Evolutionary conservation across 805 yeast species (phyloP), one percentile per base, ranked within the genome.

Genomic region (Lachancea mirantina): DNA sequence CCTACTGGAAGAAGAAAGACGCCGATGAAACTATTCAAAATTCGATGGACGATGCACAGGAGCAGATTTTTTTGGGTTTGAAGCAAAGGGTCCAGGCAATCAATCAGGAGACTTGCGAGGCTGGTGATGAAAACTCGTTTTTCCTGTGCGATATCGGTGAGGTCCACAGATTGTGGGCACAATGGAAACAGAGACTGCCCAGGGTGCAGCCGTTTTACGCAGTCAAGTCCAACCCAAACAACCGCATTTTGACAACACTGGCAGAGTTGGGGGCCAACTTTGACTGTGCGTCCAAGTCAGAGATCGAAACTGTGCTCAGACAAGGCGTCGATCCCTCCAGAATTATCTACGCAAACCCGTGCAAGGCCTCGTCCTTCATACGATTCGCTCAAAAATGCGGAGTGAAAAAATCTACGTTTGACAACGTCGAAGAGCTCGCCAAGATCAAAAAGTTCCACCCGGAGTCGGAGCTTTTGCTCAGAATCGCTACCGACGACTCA

Each of bases 211-310:
- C 96, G n/a, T 79, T 71, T 52, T 89, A 88, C 59, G 98, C 98
- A 13, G 92, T 89, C 46, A 89, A 89, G 61, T 89, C 97, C 64
- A 89, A 89, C 65, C 81, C 87, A 23, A 78, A 85, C 52, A 46
- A 62, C 5, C 62, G 62, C 35, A 75, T 89, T 8, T 55, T 89
- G 42, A 52, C 61, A 30, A 56, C 69, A 18, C 67, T 89, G 45
- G 76, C 74, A 2, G 40, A 60, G 3, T 58, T 78, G 42, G 94
- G 92, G 17, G 70, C 76, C 33, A 79, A 80, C 37, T 89, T 89
- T 52, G 98, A 89, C 57, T 89, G 98, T 63, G 97, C 97, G 4
- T 84, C 95, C 14, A 76, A 79, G 50, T 70, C 70, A 42, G 98
- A 89, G 62, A 84, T 89, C 49, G 78, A 78, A 34, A 61, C 64